A percentile compares a stretch with the other conserved stretches of the same genome.
phyloP scores from a whole-genome alignment of 345 rosid genomes.

The Eucalyptus cloeziana region DNA sequence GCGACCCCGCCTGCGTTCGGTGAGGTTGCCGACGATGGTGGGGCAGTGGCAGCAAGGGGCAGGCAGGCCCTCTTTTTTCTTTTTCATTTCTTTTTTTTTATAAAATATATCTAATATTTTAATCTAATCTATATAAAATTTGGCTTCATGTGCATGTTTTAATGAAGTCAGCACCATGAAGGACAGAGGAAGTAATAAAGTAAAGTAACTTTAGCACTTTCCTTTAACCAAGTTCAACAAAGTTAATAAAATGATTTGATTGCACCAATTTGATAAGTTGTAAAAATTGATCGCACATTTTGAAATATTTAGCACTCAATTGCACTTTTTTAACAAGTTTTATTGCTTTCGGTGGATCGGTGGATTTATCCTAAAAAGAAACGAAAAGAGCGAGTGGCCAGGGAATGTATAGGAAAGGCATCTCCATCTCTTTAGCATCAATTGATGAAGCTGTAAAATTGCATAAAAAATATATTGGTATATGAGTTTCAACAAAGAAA shows the following conservation, averaged over 20 bases:
- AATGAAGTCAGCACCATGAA: background rate
- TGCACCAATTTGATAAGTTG: accelerated
- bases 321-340: no score
- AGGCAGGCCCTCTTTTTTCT: background rate
- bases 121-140: no score
- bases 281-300: accelerated
- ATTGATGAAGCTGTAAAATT: background rate
- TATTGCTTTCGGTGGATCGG: accelerated
- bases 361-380: no score
- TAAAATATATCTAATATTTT: no score
- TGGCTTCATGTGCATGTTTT: background rate
- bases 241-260: background rate
- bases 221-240: no score
- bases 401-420: background rate
- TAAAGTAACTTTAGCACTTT: background rate
- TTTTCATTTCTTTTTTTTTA: no score
- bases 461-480: background rate
- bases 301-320: no score
- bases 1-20: accelerated
- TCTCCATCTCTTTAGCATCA: background rate
- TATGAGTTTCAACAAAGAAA: background rate
- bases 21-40: background rate
- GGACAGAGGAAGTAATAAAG: background rate
- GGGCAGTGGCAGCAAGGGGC: background rate
- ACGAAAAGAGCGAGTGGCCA: background rate